These are phyloP conservation scores for Peziza echinospora DNA, from an alignment of 495 filamentous ascomycete genomes.

Conservation along the genomic window DNA sequence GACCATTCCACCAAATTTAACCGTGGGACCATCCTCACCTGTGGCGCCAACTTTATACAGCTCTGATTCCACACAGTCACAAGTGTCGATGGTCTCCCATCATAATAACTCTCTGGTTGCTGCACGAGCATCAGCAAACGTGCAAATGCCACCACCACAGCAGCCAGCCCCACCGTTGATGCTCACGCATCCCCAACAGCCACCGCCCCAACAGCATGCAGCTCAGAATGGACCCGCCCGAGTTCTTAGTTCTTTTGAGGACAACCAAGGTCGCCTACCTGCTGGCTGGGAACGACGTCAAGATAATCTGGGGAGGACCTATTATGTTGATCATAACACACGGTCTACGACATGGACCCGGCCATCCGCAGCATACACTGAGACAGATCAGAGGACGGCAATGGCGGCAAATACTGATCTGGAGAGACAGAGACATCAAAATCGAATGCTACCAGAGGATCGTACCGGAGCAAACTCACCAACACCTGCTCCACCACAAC, in stretches of 20 bases:
- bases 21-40: slow-evolving; percentile 14
- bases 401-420: slow-evolving; percentile 74
- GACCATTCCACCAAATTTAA: slow-evolving; percentile 10
- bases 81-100: slow-evolving; percentile 15
- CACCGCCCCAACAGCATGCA: slow-evolving; percentile 8
- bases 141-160: not conserved
- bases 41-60: slow-evolving; percentile 16
- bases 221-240: slow-evolving; percentile 22
- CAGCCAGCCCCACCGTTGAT: slow-evolving; percentile 19
- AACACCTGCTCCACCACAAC: slow-evolving; percentile 44
- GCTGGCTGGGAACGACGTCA: slow-evolving; percentile 91
- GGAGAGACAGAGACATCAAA: slow-evolving; percentile 81
- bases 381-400: slow-evolving; percentile 51
- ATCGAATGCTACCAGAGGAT: slow-evolving; percentile 87
- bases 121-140: not conserved
- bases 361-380: slow-evolving; percentile 61
- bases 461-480: slow-evolving; percentile 86
- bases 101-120: not conserved
- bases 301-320: slow-evolving; percentile 91
- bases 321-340: slow-evolving; percentile 97
- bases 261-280: slow-evolving; percentile 75
- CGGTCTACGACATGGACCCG: slow-evolving; percentile 89
- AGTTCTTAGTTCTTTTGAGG: slow-evolving; percentile 73
- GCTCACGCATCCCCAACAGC: slow-evolving; percentile 6
- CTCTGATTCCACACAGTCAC: slow-evolving; percentile 14